A percentile compares a stretch with the other conserved stretches of the same genome.
phyloP scores from a whole-genome alignment of 768 basidiomycete genomes.

The Sarcodon aspratus region DNA sequence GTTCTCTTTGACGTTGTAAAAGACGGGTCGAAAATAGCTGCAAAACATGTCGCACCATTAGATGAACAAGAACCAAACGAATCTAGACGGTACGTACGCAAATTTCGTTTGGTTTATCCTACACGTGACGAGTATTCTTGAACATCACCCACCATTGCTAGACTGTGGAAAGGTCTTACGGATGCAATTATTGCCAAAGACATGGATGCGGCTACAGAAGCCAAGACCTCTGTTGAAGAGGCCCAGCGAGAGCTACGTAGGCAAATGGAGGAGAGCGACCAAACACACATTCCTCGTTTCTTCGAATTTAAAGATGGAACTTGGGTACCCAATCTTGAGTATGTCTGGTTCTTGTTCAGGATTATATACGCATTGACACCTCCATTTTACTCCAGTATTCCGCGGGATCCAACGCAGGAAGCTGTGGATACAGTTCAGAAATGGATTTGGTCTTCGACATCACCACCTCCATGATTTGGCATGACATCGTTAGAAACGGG shows the following conservation, averaged over 20 bases:
- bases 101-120: neutral
- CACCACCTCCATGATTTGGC: neutral
- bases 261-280: conserved; percentile 62
- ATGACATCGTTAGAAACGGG: no score
- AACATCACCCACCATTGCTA: conserved; percentile 12
- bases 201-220: conserved; percentile 89
- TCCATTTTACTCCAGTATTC: conserved; percentile 37
- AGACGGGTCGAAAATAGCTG: conserved; percentile 62
- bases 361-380: conserved; percentile 1
- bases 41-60: conserved; percentile 80
- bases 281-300: conserved; percentile 63
- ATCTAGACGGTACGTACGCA: conserved; percentile 55
- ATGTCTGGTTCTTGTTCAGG: conserved; percentile 15
- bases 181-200: conserved; percentile 77
- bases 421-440: conserved; percentile 56
- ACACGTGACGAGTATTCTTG: neutral
- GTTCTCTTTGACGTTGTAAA: conserved; percentile 76
- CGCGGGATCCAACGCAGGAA: conserved; percentile 47
- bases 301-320: conserved; percentile 67
- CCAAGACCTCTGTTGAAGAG: conserved; percentile 87
- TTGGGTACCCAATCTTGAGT: conserved; percentile 77
- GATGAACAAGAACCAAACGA: conserved; percentile 85
- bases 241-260: conserved; percentile 76
- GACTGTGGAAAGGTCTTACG: conserved; percentile 80
- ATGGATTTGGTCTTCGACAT: conserved; percentile 58